These are phyloP conservation scores for Waitea zeae DNA, from an alignment of 1,284 basidiomycete species.

Conservation along the genomic window DNA sequence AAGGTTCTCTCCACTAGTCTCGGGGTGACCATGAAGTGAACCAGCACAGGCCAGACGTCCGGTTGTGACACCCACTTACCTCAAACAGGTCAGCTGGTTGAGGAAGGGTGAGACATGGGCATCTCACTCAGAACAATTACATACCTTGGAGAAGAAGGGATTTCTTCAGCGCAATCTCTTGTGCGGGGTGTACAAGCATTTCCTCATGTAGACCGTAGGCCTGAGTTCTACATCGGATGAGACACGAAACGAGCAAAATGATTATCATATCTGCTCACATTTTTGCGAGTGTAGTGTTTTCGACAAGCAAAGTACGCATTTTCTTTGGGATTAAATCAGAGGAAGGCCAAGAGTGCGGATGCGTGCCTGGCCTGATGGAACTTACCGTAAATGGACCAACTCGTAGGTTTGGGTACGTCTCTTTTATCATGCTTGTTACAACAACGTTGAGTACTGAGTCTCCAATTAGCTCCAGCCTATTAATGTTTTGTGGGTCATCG, in stretches of 20 bases:
- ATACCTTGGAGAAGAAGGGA: constrained; percentile 56
- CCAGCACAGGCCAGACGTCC: too few relatives aligned
- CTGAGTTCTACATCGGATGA: constrained; percentile 27
- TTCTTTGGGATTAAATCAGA: too few relatives aligned
- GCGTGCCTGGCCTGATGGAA: constrained; percentile 1
- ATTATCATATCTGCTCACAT: constrained; percentile 26
- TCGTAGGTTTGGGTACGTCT: constrained; percentile 46
- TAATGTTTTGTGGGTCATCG: too few relatives aligned
- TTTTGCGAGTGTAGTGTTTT: constrained; percentile 50
- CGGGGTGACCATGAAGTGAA: too few relatives aligned
- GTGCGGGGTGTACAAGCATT: constrained; percentile 47
- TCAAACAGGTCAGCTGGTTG: constrained; percentile 58
- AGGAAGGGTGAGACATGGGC: too few relatives aligned
- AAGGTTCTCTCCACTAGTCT: too few relatives aligned
- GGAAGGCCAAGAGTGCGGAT: neutral
- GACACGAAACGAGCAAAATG: neutral
- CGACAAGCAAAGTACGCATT: constrained; percentile 53
- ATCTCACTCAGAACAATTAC: too few relatives aligned
- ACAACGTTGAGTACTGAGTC: constrained; percentile 51
- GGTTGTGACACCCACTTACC: constrained; percentile 23
- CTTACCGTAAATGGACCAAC: constrained; percentile 61
- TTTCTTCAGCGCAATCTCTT: constrained; percentile 45
- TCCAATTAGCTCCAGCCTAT: constrained; percentile 51
- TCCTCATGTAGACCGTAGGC: constrained; percentile 41
- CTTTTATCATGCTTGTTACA: constrained; percentile 42